Conservation (phyloP, 331 rosid species). For the Malus hybrid region DNA sequence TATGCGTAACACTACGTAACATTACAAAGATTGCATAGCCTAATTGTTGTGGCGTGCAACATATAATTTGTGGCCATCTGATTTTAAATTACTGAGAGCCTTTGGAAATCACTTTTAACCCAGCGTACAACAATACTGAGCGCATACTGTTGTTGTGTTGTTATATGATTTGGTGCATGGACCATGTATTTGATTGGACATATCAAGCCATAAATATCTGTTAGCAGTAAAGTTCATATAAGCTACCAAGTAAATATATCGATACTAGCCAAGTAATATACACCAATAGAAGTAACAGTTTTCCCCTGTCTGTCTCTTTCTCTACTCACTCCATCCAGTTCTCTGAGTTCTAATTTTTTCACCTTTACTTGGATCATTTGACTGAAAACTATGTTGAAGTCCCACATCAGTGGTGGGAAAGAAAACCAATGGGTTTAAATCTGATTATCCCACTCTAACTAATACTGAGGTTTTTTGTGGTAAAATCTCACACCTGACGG, state of each 20-base stretch:
- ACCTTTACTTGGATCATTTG: not conserved
- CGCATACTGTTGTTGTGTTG: not conserved
- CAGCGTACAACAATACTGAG: not conserved
- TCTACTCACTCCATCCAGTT: not conserved
- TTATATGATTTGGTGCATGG: not conserved
- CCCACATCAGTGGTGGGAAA: no score
- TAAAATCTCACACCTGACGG: no score
- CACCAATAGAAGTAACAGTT: no score
- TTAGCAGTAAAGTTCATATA: not conserved
- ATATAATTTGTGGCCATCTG: not conserved
- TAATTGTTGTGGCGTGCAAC: not conserved
- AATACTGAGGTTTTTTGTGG: no score
- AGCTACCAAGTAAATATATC: not conserved
- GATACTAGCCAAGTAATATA: not conserved
- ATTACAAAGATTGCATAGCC: not conserved
- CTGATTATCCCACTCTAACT: no score
- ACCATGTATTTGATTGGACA: not conserved
- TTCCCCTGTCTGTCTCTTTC: not conserved
- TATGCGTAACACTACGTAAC: not conserved
- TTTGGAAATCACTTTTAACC: not conserved
- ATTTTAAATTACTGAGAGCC: not conserved
- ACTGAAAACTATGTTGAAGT: not conserved
- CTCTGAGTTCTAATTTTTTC: not conserved
- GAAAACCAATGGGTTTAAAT: no score
- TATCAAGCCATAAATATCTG: not conserved